Evolutionary conservation across 345 rosid genomes (phyloP).

Genomic region (Fremontodendron californicum): DNA sequence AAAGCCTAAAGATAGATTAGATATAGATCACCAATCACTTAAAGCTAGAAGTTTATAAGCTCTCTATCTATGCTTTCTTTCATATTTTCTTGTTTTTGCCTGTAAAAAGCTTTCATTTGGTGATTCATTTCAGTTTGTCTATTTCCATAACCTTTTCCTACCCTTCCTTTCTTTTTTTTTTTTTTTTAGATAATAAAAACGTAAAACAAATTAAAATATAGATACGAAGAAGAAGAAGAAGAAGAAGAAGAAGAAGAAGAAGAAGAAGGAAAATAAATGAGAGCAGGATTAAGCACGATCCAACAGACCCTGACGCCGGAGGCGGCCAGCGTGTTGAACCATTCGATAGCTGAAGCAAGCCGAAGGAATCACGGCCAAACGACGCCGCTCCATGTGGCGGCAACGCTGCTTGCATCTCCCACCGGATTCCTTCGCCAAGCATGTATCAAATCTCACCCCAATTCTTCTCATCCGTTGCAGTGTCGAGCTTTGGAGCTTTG

Average conservation of each 20-base stretch:
- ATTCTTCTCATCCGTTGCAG: slow-evolving; percentile 98
- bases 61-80: slow-evolving; percentile 13
- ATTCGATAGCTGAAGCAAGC: slow-evolving; percentile 80
- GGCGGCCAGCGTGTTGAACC: slow-evolving; percentile 84
- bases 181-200: not conserved
- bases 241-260: not conserved
- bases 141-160: slow-evolving; percentile 16
- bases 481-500: slow-evolving; percentile 99
- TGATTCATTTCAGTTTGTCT: slow-evolving; percentile 2
- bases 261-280: slow-evolving; percentile 49
- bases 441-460: slow-evolving; percentile 95
- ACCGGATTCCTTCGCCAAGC: slow-evolving; percentile 94
- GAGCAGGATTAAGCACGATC: slow-evolving; percentile 90
- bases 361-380: slow-evolving; percentile 95
- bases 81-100: not conserved
- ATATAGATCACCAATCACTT: not conserved
- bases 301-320: slow-evolving; percentile 98
- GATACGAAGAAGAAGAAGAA: not conserved
- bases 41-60: not conserved
- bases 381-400: slow-evolving; percentile 40
- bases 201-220: not conserved
- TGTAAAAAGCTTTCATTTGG: slow-evolving; percentile 34
- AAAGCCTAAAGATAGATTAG: not conserved
- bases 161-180: not conserved
- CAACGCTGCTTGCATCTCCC: slow-evolving; percentile 73